phyloP scores from a whole-genome alignment of 768 basidiomycete species.

The Zangia roseola region DNA sequence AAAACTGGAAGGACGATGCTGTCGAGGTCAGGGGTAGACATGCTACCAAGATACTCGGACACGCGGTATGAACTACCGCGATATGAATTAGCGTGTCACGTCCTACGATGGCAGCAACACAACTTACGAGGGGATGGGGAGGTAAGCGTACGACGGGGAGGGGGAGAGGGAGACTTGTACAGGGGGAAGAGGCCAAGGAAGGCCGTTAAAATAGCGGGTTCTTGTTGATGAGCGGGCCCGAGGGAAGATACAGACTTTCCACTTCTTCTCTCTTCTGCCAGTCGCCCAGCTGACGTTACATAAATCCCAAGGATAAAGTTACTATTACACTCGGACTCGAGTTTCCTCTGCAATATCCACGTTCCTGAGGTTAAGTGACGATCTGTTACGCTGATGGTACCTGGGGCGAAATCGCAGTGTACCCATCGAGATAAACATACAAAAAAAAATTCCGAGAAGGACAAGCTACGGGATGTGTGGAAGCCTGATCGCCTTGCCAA shows the following conservation, averaged over 20 bases:
- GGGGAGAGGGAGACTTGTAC: neutral
- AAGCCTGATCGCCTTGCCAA: conserved; percentile 15
- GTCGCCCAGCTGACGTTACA: conserved; percentile 22
- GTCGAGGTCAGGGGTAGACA: conserved; percentile 3
- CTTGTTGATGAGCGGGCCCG: conserved; percentile 5
- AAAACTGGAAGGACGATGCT: conserved; percentile 47
- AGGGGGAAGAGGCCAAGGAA: neutral
- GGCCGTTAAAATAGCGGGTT: conserved; percentile 16
- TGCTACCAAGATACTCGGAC: neutral
- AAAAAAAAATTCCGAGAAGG: conserved; percentile 17
- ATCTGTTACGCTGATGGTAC: conserved; percentile 21
- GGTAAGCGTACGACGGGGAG: neutral
- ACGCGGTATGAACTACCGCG: neutral
- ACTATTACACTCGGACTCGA: conserved; percentile 17
- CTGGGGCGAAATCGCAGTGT: conserved; percentile 15
- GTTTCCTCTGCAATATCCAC: conserved; percentile 15
- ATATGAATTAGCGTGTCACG: neutral
- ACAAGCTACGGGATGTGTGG: conserved; percentile 5
- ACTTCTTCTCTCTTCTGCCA: conserved; percentile 19
- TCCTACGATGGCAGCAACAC: neutral
- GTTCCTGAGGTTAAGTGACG: conserved; percentile 13
- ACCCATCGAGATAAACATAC: conserved; percentile 19
- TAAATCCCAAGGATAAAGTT: conserved; percentile 25
- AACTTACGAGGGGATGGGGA: conserved; percentile 6
- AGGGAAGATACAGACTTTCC: conserved; percentile 20